Evolutionary conservation across 2,329 filamentous ascomycete species (phyloP).

Genomic region (Colletotrichum sp.): DNA sequence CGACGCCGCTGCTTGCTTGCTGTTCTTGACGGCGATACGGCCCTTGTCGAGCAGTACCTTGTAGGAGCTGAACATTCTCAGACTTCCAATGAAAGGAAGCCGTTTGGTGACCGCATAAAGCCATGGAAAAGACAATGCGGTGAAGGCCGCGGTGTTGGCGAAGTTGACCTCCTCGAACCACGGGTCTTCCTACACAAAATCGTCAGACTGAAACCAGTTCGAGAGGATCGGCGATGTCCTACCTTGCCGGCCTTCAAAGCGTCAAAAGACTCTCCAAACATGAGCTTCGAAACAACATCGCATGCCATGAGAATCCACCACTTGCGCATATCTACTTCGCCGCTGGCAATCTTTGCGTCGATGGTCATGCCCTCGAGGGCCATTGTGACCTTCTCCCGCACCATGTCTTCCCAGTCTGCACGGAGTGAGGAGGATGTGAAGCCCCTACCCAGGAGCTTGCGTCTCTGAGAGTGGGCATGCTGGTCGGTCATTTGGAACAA

Average conservation of each 20-base stretch:
- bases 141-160: neutral
- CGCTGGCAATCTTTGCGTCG: constrained; percentile 39
- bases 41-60: neutral
- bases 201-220: neutral
- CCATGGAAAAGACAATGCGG: neutral
- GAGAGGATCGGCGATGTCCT: constrained; percentile 3
- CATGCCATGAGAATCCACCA: constrained; percentile 61
- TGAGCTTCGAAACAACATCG: constrained; percentile 57
- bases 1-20: neutral
- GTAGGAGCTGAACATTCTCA: neutral
- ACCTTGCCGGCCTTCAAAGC: constrained; percentile 57
- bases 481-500: neutral
- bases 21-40: neutral
- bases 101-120: neutral
- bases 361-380: constrained; percentile 47
- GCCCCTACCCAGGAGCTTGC: constrained; percentile 45
- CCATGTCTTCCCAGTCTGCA: constrained; percentile 28
- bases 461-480: constrained; percentile 6
- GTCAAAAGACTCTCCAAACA: constrained; percentile 59
- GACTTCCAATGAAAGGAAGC: neutral
- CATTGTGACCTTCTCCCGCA: constrained; percentile 41
- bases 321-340: constrained; percentile 51
- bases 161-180: neutral
- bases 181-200: neutral
- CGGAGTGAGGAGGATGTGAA: constrained; percentile 42